Evolutionary conservation across 1,139 yeast genomes (phyloP).

Genomic region (Kurtzmaniella quercitrusa): DNA sequence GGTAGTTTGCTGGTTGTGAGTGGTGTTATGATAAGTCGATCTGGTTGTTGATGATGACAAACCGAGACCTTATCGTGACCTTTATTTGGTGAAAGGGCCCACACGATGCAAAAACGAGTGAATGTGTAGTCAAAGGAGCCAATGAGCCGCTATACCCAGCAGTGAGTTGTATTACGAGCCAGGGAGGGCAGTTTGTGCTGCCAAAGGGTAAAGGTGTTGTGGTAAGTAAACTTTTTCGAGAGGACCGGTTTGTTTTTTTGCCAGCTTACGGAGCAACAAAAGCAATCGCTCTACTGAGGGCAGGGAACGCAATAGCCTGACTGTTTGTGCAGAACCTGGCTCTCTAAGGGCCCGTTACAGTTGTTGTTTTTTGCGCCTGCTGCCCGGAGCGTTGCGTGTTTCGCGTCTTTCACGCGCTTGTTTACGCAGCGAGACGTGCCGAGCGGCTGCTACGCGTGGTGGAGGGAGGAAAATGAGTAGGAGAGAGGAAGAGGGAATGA

Average conservation of each 20-base stretch:
- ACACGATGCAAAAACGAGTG: no score
- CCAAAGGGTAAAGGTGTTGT: not conserved
- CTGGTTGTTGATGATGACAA: no score
- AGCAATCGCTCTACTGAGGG: not conserved
- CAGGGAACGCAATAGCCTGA: not conserved
- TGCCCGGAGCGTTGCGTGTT: slow-evolving; percentile 1
- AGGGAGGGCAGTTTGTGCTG: not conserved
- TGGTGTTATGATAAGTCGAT: no score
- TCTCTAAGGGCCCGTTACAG: not conserved
- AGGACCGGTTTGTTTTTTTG: not conserved
- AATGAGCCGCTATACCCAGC: no score
- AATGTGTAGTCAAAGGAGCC: no score
- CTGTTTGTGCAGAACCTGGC: not conserved
- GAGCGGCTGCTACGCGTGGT: not conserved
- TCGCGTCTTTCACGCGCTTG: slow-evolving; percentile 3
- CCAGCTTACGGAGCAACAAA: not conserved
- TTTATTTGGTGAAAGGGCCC: no score
- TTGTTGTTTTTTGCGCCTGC: not conserved
- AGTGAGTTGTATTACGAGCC: not conserved
- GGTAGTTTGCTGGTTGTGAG: no score
- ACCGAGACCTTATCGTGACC: no score
- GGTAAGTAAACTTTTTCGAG: not conserved
- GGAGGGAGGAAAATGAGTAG: not conserved
- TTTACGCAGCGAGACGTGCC: not conserved
- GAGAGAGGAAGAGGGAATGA: not conserved